phyloP scores from a whole-genome alignment of 805 yeast genomes.

The Wickerhamiella azymoides region DNA sequence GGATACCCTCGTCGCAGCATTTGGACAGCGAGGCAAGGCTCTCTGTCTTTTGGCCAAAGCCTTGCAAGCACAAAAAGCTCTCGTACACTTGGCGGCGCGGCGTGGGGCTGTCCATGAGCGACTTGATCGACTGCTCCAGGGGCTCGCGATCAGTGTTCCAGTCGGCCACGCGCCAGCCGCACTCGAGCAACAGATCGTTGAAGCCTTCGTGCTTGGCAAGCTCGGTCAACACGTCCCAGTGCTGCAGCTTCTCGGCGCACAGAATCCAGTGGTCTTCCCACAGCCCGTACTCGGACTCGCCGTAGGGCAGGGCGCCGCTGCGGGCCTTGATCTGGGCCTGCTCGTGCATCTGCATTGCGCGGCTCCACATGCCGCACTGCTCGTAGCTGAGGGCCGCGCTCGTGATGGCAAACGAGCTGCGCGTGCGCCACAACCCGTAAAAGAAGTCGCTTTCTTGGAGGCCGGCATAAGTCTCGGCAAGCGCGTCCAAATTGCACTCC shows the following conservation, averaged over 20 bases:
- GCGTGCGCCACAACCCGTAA: slow-evolving; percentile 93
- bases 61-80: slow-evolving; percentile 84
- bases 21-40: slow-evolving; percentile 72
- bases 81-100: slow-evolving; percentile 94
- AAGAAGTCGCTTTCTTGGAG: slow-evolving; percentile 93
- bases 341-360: slow-evolving; percentile 86
- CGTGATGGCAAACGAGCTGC: slow-evolving; percentile 89
- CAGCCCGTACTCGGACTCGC: slow-evolving; percentile 84
- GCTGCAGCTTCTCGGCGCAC: slow-evolving; percentile 93
- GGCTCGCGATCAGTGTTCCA: slow-evolving; percentile 95
- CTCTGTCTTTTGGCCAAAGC: slow-evolving; percentile 81
- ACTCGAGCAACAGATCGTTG: slow-evolving; percentile 85
- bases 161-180: slow-evolving; percentile 99
- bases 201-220: slow-evolving; percentile 96
- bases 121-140: slow-evolving; percentile 81
- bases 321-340: slow-evolving; percentile 94
- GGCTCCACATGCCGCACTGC: slow-evolving; percentile 89
- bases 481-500: slow-evolving; percentile 80
- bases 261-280: slow-evolving; percentile 99
- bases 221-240: slow-evolving; percentile 95
- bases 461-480: slow-evolving; percentile 75
- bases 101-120: slow-evolving; percentile 97
- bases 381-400: slow-evolving; percentile 87
- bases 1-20: slow-evolving; percentile 92
- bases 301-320: slow-evolving; percentile 86